Evolutionary conservation across 2,329 filamentous ascomycete species (phyloP), one percentile per base, ranked within the genome.

Genomic region (Helotiales sp.): DNA sequence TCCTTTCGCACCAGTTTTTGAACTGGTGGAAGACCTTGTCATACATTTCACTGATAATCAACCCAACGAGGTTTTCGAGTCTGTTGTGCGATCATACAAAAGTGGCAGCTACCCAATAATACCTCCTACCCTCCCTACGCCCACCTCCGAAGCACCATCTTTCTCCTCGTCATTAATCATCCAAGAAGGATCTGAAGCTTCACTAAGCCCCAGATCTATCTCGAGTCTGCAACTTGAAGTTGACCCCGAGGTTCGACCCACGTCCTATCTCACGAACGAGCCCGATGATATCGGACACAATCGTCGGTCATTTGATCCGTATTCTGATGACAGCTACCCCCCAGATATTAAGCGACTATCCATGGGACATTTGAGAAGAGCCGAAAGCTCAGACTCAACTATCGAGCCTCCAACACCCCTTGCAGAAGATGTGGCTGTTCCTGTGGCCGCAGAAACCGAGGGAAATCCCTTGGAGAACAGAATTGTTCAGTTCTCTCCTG

Each of bases 11-110:
- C 79, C 84, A 0, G 80, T 87, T 0, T 78, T 90, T 24, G 82
- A 84, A 0, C 76, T 87, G 49, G 72, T 80, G 0, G 88, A 90
- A 72, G 85, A 90, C 68, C 73, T 89, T 1, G 80, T 89, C 2
- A 79, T 90, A 26, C 80, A 85, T 54, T 82, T 89, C 64, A 83
- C 81, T 15, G 80, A 82, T 8, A 81, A 82, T 1, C 75, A 77
- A 0, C 73, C 75, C 0, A 80, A 85, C 66, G 67, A 75, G 1
- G 73, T 83, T 0, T 75, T 89, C 1, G 81, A 84, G 24, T 79
- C 79, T 0, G 80, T 84, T 17, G 78, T 88, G 34, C 76, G 78
- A 30, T 80, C 82, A 1, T 85, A 87, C 69, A 80, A 78, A 65
- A 75, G 79, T 22, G 79, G 80, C 6, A 75, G 59, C 30, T 81